Base-by-base conservation (phyloP, 345 rosid species). In the Eucalyptus albens region DNA sequence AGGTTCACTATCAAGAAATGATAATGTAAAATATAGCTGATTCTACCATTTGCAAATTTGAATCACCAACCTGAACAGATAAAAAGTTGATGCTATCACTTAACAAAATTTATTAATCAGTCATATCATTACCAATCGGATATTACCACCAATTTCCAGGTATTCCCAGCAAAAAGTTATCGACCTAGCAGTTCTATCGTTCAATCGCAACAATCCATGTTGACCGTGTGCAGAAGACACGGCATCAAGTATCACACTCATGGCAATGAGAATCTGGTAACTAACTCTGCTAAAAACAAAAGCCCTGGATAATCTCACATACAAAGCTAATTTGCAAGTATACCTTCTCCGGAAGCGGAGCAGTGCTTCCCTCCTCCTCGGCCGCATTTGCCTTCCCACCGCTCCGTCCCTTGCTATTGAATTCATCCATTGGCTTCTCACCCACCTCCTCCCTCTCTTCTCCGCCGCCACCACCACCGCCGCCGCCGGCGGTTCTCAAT, bases 321-420 rank as follows among this genome's bases (percentile, higher is more conserved):
- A 50, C n/a, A 16, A 59, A 26, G 56, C 33, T 69, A 40, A 33
- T 72, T 72, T 40, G 47, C 47, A 77, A 40, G 47, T 77, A 77
- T 65, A 88, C 95, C 94, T 91, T 92, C 45, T 93, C 93, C 1
- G 95, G 95, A 27, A 93, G 87, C 2, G 95, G 95, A 44, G 69
- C 89, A n/a, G 94, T 88, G 91, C 86, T 89, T 50, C 92, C 93
- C 89, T 93, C 95, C 88, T 93, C 94, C 69, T 92, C 94, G 7
- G 59, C 93, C 21, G 90, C 92, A 88, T 90, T 77, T 31, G 59
- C 94, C 87, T 90, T 89, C 51, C 60, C 92, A 45, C 77, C 88
- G 83, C 94, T 91, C 59, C 89, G 88, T 59, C 92, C 92, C 13
- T 88, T 93, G 47, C 92, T 80, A 45, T 87, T 89, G 40, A 42